phyloP scores from a whole-genome alignment of 2,329 filamentous ascomycete species.

The Talaromyces atroroseus region DNA sequence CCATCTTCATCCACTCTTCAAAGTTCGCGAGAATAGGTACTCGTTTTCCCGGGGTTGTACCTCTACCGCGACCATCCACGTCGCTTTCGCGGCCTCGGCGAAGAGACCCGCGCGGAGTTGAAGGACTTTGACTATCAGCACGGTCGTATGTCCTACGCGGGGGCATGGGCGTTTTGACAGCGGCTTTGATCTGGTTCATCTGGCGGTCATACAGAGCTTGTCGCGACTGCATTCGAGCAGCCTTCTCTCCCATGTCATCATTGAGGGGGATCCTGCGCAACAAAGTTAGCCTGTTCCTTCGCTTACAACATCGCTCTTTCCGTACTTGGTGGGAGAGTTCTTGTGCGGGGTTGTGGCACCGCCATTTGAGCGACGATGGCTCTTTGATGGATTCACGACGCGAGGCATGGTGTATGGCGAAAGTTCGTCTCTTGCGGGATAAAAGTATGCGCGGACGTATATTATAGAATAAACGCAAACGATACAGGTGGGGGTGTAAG shows the following conservation, averaged over 20 bases:
- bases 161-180: slow-evolving; percentile 47
- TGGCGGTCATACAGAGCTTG: slow-evolving; percentile 85
- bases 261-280: slow-evolving; percentile 77
- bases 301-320: slow-evolving; percentile 13
- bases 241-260: slow-evolving; percentile 90
- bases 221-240: slow-evolving; percentile 76
- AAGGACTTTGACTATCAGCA: slow-evolving; percentile 41
- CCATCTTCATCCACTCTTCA: slow-evolving; percentile 99
- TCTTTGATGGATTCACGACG: slow-evolving; percentile 43
- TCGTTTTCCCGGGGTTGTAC: slow-evolving; percentile 91
- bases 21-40: slow-evolving; percentile 96
- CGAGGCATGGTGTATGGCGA: slow-evolving; percentile 48
- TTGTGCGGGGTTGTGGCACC: slow-evolving; percentile 47
- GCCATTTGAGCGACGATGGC: slow-evolving; percentile 42
- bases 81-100: slow-evolving; percentile 38
- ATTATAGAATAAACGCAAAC: slow-evolving; percentile 2
- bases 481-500: slow-evolving; percentile 1
- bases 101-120: slow-evolving; percentile 43
- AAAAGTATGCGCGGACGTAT: slow-evolving; percentile 1
- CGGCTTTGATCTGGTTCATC: slow-evolving; percentile 84
- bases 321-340: slow-evolving; percentile 47
- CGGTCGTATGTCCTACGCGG: slow-evolving; percentile 36
- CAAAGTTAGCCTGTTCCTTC: slow-evolving; percentile 13
- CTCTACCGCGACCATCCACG: slow-evolving; percentile 58
- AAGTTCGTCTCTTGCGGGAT: not conserved